Evolutionary conservation across 257 asterid species (phyloP).

Genomic region (Primulina eburnea): DNA sequence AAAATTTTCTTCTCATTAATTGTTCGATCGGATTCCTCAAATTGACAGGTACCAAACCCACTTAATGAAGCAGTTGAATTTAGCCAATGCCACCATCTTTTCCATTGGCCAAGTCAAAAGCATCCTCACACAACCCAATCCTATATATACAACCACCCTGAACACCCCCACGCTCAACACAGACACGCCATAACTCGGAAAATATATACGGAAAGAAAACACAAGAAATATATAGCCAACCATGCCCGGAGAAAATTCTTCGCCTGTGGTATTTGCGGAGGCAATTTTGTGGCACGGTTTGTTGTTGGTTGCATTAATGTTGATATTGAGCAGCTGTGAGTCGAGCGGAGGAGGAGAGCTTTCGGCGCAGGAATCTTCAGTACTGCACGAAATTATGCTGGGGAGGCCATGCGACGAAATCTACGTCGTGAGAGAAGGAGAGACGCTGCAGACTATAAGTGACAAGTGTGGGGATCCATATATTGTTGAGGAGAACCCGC

Average conservation of each 20-base stretch:
- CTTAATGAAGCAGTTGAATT: not conserved
- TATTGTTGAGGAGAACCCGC: slow-evolving; percentile 22
- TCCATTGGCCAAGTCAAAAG: not conserved
- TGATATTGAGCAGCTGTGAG: not conserved
- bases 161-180: not conserved
- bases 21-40: not conserved
- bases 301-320: not conserved
- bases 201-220: too few species aligned
- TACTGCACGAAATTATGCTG: not conserved
- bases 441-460: slow-evolving; percentile 14
- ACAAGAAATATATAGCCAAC: not conserved
- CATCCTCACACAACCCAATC: not conserved
- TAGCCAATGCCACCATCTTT: not conserved
- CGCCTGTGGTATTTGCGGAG: not conserved
- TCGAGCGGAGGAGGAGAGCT: not conserved
- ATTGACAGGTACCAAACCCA: not conserved
- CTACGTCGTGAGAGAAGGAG: slow-evolving; percentile 21
- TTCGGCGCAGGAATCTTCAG: not conserved
- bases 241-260: not conserved
- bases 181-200: not conserved
- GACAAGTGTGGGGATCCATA: slow-evolving; percentile 20
- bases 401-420: slow-evolving; percentile 16
- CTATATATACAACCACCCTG: not conserved
- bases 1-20: not conserved
- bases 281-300: not conserved